phyloP scores from a whole-genome alignment of 768 basidiomycete genomes.

The Tricholomella constricta region DNA sequence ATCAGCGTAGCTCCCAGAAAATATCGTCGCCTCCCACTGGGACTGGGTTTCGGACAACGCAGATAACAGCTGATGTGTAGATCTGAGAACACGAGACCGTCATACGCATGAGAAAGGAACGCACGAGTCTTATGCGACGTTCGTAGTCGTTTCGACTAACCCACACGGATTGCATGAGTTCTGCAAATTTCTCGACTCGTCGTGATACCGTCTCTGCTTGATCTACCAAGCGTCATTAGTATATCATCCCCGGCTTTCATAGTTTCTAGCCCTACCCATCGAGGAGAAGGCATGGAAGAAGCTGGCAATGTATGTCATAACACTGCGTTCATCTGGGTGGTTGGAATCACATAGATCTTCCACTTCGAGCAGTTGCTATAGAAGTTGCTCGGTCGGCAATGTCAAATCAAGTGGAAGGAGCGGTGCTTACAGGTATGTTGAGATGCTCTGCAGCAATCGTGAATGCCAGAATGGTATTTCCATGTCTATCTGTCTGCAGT shows the following conservation, averaged over 20 bases:
- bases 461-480: conserved; percentile 88
- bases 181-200: conserved; percentile 93
- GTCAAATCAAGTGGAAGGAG: conserved; percentile 1
- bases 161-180: conserved; percentile 94
- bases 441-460: conserved; percentile 84
- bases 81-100: background rate
- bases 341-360: conserved; percentile 87
- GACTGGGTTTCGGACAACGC: conserved; percentile 68
- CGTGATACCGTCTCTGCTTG: conserved; percentile 94
- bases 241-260: background rate
- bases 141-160: conserved; percentile 89
- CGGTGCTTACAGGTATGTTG: conserved; percentile 77
- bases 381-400: background rate
- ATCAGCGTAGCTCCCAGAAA: conserved; percentile 76
- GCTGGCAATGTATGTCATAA: conserved; percentile 98
- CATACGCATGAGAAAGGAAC: conserved; percentile 2
- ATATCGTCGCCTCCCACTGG: conserved; percentile 66
- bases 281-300: conserved; percentile 98
- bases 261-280: conserved; percentile 65
- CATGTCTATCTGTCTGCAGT: conserved; percentile 68
- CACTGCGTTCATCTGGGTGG: conserved; percentile 93
- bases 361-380: conserved; percentile 92
- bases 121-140: conserved; percentile 73
- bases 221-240: conserved; percentile 48
- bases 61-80: conserved; percentile 53